Conservation (phyloP, 306 rosid genomes). For the Cucurbita ficifolia region DNA sequence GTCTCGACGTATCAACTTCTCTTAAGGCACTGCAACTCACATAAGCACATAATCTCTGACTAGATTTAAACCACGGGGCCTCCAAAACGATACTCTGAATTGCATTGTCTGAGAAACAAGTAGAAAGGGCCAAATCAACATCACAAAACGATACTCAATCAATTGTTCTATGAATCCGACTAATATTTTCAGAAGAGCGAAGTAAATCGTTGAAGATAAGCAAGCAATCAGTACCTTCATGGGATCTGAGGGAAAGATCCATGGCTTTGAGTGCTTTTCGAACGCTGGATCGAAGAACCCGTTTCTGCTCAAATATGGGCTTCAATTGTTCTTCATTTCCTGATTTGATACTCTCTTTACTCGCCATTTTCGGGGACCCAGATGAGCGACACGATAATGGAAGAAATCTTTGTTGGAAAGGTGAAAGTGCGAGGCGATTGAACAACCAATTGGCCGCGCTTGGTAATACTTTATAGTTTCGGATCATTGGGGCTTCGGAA, state of each 20-base stretch:
- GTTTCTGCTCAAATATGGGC: slow-evolving; percentile 49
- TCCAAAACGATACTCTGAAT: slow-evolving; percentile 52
- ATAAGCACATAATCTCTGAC: slow-evolving; percentile 58
- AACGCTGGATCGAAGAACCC: slow-evolving; percentile 47
- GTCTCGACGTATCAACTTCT: slow-evolving; percentile 65
- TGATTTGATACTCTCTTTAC: slow-evolving; percentile 1
- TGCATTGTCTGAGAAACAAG: slow-evolving; percentile 28
- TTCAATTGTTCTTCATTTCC: slow-evolving; percentile 21
- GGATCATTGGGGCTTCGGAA: slow-evolving; percentile 2
- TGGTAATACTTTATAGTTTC: neutral
- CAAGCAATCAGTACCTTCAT: slow-evolving; percentile 37
- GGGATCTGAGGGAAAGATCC: slow-evolving; percentile 55
- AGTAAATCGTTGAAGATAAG: neutral
- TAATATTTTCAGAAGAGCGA: neutral
- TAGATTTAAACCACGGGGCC: slow-evolving; percentile 77
- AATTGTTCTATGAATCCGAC: neutral
- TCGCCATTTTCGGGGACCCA: slow-evolving; percentile 7
- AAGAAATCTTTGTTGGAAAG: neutral
- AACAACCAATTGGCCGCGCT: neutral
- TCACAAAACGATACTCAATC: neutral
- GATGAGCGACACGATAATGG: neutral
- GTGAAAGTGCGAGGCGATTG: neutral
- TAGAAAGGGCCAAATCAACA: neutral
- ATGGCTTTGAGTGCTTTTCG: slow-evolving; percentile 57
- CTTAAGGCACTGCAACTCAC: slow-evolving; percentile 73